Conservation (phyloP, 176 grass and related monocot genomes). For the Triticum dicoccoides region DNA sequence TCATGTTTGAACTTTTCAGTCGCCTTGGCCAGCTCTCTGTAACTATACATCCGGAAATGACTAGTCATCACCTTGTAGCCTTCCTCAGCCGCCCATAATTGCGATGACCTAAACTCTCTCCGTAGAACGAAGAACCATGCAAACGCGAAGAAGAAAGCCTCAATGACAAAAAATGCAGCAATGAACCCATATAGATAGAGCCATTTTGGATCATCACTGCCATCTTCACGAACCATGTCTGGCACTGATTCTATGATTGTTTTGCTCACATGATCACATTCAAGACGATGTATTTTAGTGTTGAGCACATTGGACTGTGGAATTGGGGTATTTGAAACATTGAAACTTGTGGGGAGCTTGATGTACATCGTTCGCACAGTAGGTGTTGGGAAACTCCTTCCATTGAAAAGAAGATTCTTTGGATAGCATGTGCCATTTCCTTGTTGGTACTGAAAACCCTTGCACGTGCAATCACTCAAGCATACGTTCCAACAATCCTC, state of each 20-base stretch:
- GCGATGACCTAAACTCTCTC: slow-evolving; percentile 33
- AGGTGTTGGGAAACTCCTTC: slow-evolving; percentile 35
- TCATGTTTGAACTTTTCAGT: slow-evolving; percentile 39
- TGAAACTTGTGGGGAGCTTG: slow-evolving; percentile 26
- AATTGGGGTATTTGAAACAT: not conserved
- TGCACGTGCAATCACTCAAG: slow-evolving; percentile 21
- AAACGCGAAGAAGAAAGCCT: slow-evolving; percentile 39
- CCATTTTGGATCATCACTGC: slow-evolving; percentile 16
- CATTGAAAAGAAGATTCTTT: slow-evolving; percentile 42
- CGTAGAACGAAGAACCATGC: slow-evolving; percentile 51
- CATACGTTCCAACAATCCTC: not conserved
- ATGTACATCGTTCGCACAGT: slow-evolving; percentile 44
- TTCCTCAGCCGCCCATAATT: slow-evolving; percentile 34
- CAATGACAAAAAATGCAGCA: slow-evolving; percentile 19
- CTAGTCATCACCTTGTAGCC: slow-evolving; percentile 44
- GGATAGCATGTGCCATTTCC: slow-evolving; percentile 53
- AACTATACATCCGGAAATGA: slow-evolving; percentile 42
- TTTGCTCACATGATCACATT: not conserved
- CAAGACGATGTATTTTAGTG: not conserved
- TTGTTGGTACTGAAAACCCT: slow-evolving; percentile 44
- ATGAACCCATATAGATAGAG: slow-evolving; percentile 39
- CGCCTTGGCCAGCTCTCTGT: slow-evolving; percentile 40
- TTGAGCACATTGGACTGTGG: slow-evolving; percentile 31
- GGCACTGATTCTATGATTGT: not conserved
- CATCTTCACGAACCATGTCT: not conserved